Conservation (phyloP, 1,284 basidiomycete genomes). For the Microbotryomycetes sp. region DNA sequence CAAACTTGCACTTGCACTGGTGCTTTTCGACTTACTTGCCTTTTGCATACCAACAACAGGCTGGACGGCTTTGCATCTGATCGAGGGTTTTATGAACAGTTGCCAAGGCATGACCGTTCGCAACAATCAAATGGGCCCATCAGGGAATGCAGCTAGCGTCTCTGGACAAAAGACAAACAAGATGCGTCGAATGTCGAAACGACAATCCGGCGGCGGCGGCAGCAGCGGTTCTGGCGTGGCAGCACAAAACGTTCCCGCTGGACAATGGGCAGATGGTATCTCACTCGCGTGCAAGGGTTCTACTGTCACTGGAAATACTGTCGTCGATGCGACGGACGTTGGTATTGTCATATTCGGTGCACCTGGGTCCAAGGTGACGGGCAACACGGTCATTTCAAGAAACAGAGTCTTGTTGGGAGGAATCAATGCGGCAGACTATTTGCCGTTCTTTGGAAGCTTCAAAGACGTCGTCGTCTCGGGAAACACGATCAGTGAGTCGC, state of each 20-base stretch:
- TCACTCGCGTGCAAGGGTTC: conserved; percentile 62
- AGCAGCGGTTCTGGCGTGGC: background rate
- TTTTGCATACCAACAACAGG: no score
- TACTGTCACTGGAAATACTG: conserved; percentile 60
- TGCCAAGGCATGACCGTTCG: conserved; percentile 16
- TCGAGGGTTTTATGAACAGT: conserved; percentile 8
- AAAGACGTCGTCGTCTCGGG: background rate
- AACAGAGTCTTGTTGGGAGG: background rate
- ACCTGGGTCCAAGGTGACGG: conserved; percentile 61
- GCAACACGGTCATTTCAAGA: conserved; percentile 49
- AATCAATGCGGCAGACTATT: conserved; percentile 48
- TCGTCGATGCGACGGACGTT: conserved; percentile 57
- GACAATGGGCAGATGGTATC: conserved; percentile 71
- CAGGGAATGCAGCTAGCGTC: conserved; percentile 27
- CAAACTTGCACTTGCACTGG: conserved; percentile 7
- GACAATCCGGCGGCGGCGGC: no score
- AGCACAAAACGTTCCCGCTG: background rate
- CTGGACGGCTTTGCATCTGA: conserved; percentile 23
- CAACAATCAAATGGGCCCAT: conserved; percentile 26
- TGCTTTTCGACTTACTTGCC: no score
- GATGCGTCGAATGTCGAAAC: background rate
- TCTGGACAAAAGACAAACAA: background rate
- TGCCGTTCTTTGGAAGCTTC: background rate
- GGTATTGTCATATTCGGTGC: conserved; percentile 62
- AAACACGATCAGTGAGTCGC: background rate